Evolutionary conservation across 2,329 filamentous ascomycete genomes (phyloP).

Genomic region (Biscogniauxia sp.): DNA sequence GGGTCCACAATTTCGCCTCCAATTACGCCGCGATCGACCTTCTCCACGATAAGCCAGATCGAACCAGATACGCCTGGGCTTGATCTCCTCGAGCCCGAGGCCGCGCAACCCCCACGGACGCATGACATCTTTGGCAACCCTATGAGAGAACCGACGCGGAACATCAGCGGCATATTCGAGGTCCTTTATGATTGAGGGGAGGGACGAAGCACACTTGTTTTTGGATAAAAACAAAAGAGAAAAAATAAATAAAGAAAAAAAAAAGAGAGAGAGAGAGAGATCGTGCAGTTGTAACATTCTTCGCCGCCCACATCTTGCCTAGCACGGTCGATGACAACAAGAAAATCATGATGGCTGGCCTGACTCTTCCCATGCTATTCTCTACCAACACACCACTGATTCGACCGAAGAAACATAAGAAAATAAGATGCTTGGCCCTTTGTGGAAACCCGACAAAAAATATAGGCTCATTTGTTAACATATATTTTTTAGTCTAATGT

Average conservation of each 20-base stretch:
- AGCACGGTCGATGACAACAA: not conserved
- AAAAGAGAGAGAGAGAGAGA: not conserved
- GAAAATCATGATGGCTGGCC: too few species aligned
- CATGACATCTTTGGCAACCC: constrained; percentile 16
- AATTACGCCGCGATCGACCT: constrained; percentile 15
- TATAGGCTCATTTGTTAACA: not conserved
- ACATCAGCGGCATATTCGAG: constrained; percentile 28
- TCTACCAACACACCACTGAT: not conserved
- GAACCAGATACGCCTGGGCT: constrained; percentile 14
- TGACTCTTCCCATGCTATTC: not conserved
- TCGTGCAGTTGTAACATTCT: not conserved
- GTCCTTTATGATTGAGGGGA: constrained; percentile 18
- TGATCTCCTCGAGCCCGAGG: constrained; percentile 23
- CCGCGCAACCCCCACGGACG: constrained; percentile 7
- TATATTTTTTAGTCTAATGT: not conserved
- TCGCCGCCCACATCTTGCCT: not conserved
- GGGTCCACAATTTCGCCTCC: constrained; percentile 13
- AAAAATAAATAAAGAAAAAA: too few species aligned
- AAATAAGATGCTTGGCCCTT: not conserved
- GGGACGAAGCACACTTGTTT: not conserved
- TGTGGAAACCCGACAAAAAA: not conserved
- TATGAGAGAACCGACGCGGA: constrained; percentile 14
- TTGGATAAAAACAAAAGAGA: not conserved
- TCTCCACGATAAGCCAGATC: constrained; percentile 5
- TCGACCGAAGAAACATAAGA: too few species aligned